Evolutionary conservation across 495 filamentous ascomycete genomes (phyloP).

Genomic region (Trichoderma virens): DNA sequence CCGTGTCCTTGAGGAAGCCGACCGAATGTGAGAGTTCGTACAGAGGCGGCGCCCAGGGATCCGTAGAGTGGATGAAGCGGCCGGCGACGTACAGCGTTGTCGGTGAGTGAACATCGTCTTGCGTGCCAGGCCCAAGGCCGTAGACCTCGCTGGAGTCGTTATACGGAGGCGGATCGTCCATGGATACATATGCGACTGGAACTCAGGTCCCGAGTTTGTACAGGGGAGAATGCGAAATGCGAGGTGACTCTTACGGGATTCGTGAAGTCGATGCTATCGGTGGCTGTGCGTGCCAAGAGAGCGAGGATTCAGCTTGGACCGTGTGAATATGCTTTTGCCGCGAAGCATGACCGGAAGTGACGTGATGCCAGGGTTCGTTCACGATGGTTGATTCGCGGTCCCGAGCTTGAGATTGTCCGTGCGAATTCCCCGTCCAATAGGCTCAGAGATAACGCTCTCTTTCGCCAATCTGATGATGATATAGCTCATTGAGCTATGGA

Average conservation of each 20-base stretch:
- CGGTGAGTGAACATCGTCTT: not conserved
- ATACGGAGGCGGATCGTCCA: not conserved
- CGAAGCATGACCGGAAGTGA: not conserved
- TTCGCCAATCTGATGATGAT: not conserved
- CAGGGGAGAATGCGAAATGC: not conserved
- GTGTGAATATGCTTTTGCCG: not conserved
- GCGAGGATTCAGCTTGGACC: not conserved
- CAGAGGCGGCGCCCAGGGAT: not conserved
- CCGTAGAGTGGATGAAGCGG: conserved; percentile 8
- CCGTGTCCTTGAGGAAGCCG: conserved; percentile 4
- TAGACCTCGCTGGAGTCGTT: not conserved
- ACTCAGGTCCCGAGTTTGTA: not conserved
- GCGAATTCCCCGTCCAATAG: not conserved
- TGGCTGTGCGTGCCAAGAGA: not conserved
- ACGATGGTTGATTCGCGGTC: not conserved
- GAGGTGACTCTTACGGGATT: not conserved
- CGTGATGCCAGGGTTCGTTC: not conserved
- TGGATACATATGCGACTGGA: not conserved
- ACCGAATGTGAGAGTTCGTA: conserved; percentile 9
- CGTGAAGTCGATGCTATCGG: not conserved
- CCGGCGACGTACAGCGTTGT: not conserved
- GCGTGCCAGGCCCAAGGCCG: not conserved
- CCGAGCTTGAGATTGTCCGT: conserved; percentile 6
- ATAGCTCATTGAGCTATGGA: not conserved
- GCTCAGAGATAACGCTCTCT: not conserved